Evolutionary conservation across 306 rosid species (phyloP).

Genomic region (Mimosa pudica): DNA sequence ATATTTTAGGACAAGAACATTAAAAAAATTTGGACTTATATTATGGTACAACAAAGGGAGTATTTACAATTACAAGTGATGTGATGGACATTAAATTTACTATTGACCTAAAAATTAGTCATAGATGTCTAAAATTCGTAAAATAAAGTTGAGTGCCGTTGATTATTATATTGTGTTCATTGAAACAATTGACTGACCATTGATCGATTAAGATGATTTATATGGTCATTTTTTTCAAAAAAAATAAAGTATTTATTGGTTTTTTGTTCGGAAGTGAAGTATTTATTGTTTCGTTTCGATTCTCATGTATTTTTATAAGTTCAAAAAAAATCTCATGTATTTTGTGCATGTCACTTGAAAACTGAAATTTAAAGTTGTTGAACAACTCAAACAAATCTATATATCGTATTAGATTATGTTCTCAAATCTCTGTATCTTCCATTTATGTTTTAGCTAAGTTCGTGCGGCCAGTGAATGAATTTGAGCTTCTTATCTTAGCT

Average conservation of each 20-base stretch:
- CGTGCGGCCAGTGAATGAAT: not conserved
- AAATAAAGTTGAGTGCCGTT: not conserved
- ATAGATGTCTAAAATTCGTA: too few species aligned
- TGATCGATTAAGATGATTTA: not conserved
- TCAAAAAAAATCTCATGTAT: not conserved
- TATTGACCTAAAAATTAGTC: not conserved
- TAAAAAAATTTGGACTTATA: too few species aligned
- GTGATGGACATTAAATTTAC: not conserved
- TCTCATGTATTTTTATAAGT: not conserved
- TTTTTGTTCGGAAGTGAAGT: not conserved
- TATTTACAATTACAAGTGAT: not conserved
- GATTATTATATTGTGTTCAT: too few species aligned
- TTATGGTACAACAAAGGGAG: too few species aligned
- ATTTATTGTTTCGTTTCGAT: not conserved
- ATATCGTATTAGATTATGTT: not conserved
- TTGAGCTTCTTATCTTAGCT: not conserved
- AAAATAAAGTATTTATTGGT: too few species aligned
- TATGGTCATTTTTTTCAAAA: too few species aligned
- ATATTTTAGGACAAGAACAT: too few species aligned
- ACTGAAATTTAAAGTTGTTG: not conserved
- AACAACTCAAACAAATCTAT: not conserved
- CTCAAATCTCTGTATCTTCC: not conserved
- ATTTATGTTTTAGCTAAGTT: not conserved
- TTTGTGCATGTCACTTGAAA: not conserved
- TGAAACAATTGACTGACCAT: not conserved